A percentile compares a stretch with the other conserved stretches of the same genome.
These are phyloP conservation scores for Cunninghamia lanceolata DNA, from an alignment of 75 land plant species.

Conservation along the genomic window DNA sequence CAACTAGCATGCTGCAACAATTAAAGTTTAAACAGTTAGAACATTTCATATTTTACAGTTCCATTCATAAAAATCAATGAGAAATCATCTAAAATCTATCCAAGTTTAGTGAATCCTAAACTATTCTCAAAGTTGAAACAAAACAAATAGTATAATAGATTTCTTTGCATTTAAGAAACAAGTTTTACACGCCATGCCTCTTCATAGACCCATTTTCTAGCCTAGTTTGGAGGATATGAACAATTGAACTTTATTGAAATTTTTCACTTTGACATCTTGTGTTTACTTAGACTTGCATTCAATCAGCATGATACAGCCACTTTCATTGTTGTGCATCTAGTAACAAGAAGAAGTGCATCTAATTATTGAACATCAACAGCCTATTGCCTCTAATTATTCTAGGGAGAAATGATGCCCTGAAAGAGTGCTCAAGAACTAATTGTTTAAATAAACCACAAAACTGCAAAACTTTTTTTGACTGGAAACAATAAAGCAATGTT, in stretches of 20 bases:
- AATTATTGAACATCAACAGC: too few relatives aligned
- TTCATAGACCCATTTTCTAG: neutral
- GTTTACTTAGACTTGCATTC: neutral
- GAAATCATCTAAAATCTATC: neutral
- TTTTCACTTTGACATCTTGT: neutral
- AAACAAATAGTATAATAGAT: neutral
- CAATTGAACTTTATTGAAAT: too few relatives aligned
- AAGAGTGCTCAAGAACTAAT: too few relatives aligned
- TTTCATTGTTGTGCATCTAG: neutral
- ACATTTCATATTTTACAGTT: neutral
- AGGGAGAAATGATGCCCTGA: too few relatives aligned
- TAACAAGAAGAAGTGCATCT: too few relatives aligned
- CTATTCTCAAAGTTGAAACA: neutral
- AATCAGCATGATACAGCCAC: neutral
- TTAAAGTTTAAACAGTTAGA: neutral
- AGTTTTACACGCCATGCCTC: neutral
- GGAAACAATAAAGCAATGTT: too few relatives aligned
- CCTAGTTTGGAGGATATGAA: neutral
- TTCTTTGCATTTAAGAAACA: neutral
- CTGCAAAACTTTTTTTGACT: too few relatives aligned
- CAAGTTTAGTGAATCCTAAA: neutral
- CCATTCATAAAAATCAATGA: neutral
- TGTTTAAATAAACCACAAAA: too few relatives aligned
- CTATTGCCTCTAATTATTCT: too few relatives aligned
- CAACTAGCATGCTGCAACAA: conserved; percentile 18